A percentile compares a stretch with the other conserved stretches of the same genome.
phyloP scores from a whole-genome alignment of 2,329 filamentous ascomycete species.

The Aspergillus puulaauensis region DNA sequence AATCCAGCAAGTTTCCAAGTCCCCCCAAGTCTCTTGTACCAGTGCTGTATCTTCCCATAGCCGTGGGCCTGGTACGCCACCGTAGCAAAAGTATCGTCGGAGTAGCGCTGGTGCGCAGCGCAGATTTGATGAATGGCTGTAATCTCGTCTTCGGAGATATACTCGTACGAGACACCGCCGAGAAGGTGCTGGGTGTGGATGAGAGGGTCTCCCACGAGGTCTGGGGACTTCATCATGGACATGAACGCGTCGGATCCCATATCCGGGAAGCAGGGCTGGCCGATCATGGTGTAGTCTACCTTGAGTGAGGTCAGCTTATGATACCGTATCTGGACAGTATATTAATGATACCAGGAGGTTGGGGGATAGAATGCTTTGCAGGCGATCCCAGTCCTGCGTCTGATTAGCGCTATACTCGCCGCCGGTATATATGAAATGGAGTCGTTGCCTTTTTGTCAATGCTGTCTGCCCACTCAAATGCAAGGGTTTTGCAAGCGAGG shows the following conservation, averaged over 20 bases:
- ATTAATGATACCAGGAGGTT: not conserved
- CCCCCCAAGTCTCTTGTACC: not conserved
- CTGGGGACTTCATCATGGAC: not conserved
- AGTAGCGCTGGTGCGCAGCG: not conserved
- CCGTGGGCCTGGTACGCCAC: not conserved
- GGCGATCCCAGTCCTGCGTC: not conserved
- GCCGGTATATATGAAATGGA: not conserved
- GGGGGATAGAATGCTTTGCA: not conserved
- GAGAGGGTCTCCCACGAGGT: not conserved
- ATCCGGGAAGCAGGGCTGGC: not conserved
- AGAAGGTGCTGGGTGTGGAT: not conserved
- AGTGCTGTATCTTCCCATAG: not conserved
- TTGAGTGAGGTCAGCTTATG: not conserved
- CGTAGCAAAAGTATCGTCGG: not conserved
- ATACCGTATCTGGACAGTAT: not conserved
- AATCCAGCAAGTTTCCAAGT: not conserved
- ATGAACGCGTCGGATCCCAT: not conserved
- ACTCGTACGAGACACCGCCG: not conserved
- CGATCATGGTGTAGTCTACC: not conserved
- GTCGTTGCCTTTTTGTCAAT: not conserved
- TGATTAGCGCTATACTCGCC: accelerated
- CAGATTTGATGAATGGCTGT: not conserved
- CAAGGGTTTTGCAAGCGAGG: not conserved
- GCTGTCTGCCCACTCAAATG: not conserved
- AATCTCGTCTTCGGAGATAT: not conserved